These are phyloP conservation scores for Linnemannia hyalina DNA, from an alignment of 192 early-diverging fungal species.

Conservation along the genomic window DNA sequence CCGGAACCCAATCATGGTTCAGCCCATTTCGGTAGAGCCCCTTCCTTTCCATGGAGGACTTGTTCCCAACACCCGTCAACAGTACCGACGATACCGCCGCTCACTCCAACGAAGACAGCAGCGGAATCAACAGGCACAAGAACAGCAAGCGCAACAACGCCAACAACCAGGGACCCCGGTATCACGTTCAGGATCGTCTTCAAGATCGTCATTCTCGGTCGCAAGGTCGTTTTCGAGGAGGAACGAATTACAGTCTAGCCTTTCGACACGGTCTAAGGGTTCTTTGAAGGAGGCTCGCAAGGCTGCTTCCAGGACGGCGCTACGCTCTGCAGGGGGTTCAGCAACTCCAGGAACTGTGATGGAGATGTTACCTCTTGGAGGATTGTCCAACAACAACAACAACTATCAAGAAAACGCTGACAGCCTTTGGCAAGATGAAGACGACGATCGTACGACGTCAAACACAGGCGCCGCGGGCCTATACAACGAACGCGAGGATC, in stretches of 20 bases:
- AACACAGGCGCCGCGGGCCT: too few species aligned
- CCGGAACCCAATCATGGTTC: slow-evolving; percentile 32
- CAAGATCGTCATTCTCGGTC: not conserved
- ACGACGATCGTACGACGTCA: not conserved
- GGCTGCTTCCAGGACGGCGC: slow-evolving; percentile 14
- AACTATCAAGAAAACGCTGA: not conserved
- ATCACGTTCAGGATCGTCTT: not conserved
- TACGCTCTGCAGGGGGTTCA: not conserved
- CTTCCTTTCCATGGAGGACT: slow-evolving; percentile 38
- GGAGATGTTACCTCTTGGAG: not conserved
- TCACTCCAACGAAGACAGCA: not conserved
- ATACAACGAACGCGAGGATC: not conserved
- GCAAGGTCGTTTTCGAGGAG: not conserved
- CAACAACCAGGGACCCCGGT: not conserved
- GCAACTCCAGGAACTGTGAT: not conserved
- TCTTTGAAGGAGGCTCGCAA: slow-evolving; percentile 12
- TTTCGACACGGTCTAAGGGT: not conserved
- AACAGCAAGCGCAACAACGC: not conserved
- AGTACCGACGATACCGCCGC: slow-evolving; percentile 30
- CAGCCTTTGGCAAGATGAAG: not conserved
- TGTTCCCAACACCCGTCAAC: slow-evolving; percentile 27
- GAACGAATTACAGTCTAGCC: not conserved
- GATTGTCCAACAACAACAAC: not conserved
- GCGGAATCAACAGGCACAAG: not conserved
- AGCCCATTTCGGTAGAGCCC: slow-evolving; percentile 51